A percentile compares a stretch with the other conserved stretches of the same genome.
These are phyloP conservation scores for Sarocladium brachiariae DNA, from an alignment of 2,329 filamentous ascomycete genomes.

Conservation along the genomic window DNA sequence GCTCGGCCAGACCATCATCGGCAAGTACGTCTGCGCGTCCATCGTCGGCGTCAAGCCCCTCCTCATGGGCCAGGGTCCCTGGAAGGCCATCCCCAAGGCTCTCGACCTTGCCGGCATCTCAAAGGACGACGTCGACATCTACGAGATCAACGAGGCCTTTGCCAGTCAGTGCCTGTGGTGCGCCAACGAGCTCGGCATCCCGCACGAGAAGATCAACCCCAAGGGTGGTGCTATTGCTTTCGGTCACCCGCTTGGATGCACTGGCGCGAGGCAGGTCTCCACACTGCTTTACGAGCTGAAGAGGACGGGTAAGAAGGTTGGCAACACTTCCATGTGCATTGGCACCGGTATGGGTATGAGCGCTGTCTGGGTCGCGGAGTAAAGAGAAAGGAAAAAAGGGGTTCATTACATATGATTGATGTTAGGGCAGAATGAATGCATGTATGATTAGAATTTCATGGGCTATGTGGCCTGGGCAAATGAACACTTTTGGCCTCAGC, in stretches of 20 bases:
- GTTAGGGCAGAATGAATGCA: neutral
- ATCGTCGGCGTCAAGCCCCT: constrained; percentile 86
- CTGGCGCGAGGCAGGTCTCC: constrained; percentile 86
- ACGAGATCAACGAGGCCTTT: constrained; percentile 99
- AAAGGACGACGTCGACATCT: constrained; percentile 91
- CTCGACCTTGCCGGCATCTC: constrained; percentile 79
- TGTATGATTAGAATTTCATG: neutral
- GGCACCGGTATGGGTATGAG: constrained; percentile 98
- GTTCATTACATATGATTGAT: neutral
- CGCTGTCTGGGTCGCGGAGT: constrained; percentile 92
- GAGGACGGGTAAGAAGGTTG: constrained; percentile 76
- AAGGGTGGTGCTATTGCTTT: constrained; percentile 97
- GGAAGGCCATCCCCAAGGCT: constrained; percentile 90
- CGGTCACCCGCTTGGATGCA: constrained; percentile 90
- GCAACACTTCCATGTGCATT: constrained; percentile 92
- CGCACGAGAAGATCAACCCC: constrained; percentile 85
- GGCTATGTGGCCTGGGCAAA: neutral
- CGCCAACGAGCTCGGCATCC: constrained; percentile 77
- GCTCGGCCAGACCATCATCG: constrained; percentile 81
- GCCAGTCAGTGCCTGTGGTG: constrained; percentile 93
- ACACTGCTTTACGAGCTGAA: constrained; percentile 86
- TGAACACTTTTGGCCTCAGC: neutral
- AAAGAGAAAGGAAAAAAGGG: no score
- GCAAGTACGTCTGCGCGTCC: constrained; percentile 83
- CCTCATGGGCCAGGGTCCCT: constrained; percentile 93